phyloP scores from a whole-genome alignment of 106 monocot species.

The Ottelia alismoides region DNA sequence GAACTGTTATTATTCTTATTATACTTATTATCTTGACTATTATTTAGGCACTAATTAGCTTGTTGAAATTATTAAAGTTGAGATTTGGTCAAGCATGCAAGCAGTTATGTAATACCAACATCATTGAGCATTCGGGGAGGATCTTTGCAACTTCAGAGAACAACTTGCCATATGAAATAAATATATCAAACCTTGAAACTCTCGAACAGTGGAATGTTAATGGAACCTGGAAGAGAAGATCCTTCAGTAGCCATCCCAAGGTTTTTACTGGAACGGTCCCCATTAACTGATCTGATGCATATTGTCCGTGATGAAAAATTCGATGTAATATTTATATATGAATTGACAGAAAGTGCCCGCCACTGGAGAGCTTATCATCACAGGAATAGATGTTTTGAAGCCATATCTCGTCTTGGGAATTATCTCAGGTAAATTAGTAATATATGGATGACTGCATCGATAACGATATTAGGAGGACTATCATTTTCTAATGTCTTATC shows the following conservation, averaged over 20 bases:
- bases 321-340: too few species aligned
- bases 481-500: background rate
- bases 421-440: conserved; percentile 26
- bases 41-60: too few species aligned
- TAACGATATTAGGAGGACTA: background rate
- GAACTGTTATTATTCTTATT: too few species aligned
- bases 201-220: background rate
- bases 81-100: conserved; percentile 11
- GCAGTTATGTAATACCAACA: conserved; percentile 8
- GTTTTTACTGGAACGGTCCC: conserved; percentile 1
- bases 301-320: too few species aligned
- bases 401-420: conserved; percentile 44
- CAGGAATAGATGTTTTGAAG: conserved; percentile 13
- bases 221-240: conserved; percentile 12
- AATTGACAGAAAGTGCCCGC: conserved; percentile 9
- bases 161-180: conserved; percentile 10
- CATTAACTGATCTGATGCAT: too few species aligned
- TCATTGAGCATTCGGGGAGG: conserved; percentile 10
- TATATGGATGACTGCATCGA: background rate
- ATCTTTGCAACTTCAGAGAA: conserved; percentile 5
- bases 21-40: too few species aligned
- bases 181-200: conserved; percentile 6
- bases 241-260: conserved; percentile 21
- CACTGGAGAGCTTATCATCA: conserved; percentile 14
- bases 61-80: conserved; percentile 5